Percentiles rank a stretch among this genome's conserved stretches.
Conservation (phyloP, 1,284 basidiomycete species). For the Rhodotorula sp. region DNA sequence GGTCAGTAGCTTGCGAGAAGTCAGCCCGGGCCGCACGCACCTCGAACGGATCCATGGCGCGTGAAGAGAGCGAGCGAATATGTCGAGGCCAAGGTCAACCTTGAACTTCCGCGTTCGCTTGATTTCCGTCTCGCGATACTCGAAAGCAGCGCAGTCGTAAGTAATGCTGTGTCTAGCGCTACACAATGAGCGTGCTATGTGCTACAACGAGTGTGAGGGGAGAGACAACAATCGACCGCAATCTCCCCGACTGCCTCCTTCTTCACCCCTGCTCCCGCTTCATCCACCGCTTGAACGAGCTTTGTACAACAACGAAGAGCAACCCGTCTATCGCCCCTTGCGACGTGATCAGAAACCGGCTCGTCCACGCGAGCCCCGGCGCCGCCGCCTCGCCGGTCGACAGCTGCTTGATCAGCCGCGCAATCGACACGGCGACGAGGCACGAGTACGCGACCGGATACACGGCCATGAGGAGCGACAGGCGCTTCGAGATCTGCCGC, state of each 20-base stretch:
- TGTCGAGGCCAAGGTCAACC: not conserved
- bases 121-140: not conserved
- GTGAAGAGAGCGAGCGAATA: not conserved
- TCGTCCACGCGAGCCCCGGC: not conserved
- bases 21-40: constrained; percentile 6
- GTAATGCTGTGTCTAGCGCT: too few relatives aligned
- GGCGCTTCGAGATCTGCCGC: constrained; percentile 28
- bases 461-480: constrained; percentile 26
- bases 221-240: too few relatives aligned
- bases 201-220: too few relatives aligned
- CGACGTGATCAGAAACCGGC: constrained; percentile 4
- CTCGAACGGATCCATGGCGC: constrained; percentile 47
- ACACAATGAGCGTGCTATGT: too few relatives aligned
- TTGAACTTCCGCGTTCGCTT: not conserved
- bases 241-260: not conserved
- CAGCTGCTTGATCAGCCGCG: constrained; percentile 16
- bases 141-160: too few relatives aligned
- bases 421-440: constrained; percentile 33
- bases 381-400: not conserved
- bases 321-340: constrained; percentile 14
- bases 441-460: constrained; percentile 31
- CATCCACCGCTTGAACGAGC: constrained; percentile 4
- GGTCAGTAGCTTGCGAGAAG: not conserved
- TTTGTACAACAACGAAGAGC: constrained; percentile 2
- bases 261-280: not conserved